A percentile compares a stretch with the other conserved stretches of the same genome.
These are phyloP conservation scores for Mortierella sp. DNA, from an alignment of 371 early-diverging fungal species.

Conservation along the genomic window DNA sequence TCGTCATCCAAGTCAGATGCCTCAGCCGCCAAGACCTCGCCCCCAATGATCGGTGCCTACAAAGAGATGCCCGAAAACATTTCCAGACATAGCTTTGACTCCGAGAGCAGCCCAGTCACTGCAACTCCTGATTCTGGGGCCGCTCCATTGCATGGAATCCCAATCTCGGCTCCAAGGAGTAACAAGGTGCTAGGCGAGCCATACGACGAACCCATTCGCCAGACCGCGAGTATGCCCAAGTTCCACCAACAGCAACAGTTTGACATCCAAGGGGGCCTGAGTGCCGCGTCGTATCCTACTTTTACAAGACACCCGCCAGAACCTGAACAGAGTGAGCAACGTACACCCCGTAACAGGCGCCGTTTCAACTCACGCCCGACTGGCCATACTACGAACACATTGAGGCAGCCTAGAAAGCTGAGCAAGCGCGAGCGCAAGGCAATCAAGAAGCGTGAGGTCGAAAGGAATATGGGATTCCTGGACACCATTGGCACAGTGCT, in stretches of 20 bases:
- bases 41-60: slow-evolving; percentile 3
- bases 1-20: not conserved
- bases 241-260: not conserved
- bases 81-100: not conserved
- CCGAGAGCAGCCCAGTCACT: not conserved
- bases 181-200: slow-evolving; percentile 7
- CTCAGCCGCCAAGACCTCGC: not conserved
- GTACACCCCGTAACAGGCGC: not conserved
- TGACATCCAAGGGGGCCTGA: slow-evolving; percentile 1
- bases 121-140: slow-evolving; percentile 8
- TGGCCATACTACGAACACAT: not conserved
- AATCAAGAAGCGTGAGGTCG: slow-evolving; percentile 20
- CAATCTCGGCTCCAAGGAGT: not conserved
- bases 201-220: slow-evolving; percentile 7
- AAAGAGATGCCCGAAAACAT: not conserved
- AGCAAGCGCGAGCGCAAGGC: slow-evolving; percentile 39
- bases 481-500: slow-evolving; percentile 18
- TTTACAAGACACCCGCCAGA: not conserved
- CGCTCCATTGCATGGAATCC: slow-evolving; percentile 2
- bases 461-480: slow-evolving; percentile 1
- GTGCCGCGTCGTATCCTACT: slow-evolving; percentile 12
- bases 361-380: not conserved
- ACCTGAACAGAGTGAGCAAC: not conserved
- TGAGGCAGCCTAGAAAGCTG: slow-evolving; percentile 4
- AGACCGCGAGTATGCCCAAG: not conserved